phyloP scores from a whole-genome alignment of 805 yeast genomes.

The Yamadazyma scolyti region DNA sequence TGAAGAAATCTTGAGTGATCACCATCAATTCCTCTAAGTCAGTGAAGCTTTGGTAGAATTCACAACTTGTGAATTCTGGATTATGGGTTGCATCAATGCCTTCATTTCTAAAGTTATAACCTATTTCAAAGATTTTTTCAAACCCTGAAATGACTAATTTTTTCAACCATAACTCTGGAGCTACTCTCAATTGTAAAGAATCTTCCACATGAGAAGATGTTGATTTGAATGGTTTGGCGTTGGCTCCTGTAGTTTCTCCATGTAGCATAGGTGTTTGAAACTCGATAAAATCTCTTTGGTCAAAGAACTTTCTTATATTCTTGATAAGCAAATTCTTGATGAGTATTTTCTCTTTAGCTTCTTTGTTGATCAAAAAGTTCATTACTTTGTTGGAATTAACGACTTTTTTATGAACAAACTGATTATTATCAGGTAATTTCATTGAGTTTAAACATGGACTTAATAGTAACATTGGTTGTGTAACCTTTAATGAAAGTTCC shows the following conservation, averaged over 20 bases:
- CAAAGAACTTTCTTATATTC: constrained; percentile 56
- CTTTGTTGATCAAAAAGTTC: constrained; percentile 62
- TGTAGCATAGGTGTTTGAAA: constrained; percentile 87
- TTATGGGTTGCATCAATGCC: constrained; percentile 92
- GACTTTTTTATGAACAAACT: constrained; percentile 49
- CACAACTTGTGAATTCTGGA: constrained; percentile 91
- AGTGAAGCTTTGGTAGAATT: constrained; percentile 75
- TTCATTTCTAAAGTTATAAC: constrained; percentile 83
- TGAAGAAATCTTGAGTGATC: constrained; percentile 58
- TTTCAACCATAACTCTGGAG: constrained; percentile 95
- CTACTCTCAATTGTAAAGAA: constrained; percentile 64
- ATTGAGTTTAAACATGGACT: constrained; percentile 56
- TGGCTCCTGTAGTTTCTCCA: constrained; percentile 79
- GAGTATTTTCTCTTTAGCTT: constrained; percentile 42
- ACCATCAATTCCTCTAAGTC: constrained; percentile 62
- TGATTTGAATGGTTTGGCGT: constrained; percentile 83
- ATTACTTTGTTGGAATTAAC: constrained; percentile 68
- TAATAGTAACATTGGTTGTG: constrained; percentile 46
- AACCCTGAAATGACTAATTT: constrained; percentile 79
- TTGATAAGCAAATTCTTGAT: constrained; percentile 55
- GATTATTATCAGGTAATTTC: constrained; percentile 51
- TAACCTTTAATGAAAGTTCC: constrained; percentile 68
- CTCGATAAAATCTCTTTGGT: constrained; percentile 58
- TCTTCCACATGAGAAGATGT: constrained; percentile 17
- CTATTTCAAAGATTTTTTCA: constrained; percentile 84